These are phyloP conservation scores for Populus ilicifolia DNA, from an alignment of 345 rosid genomes.

Conservation along the genomic window DNA sequence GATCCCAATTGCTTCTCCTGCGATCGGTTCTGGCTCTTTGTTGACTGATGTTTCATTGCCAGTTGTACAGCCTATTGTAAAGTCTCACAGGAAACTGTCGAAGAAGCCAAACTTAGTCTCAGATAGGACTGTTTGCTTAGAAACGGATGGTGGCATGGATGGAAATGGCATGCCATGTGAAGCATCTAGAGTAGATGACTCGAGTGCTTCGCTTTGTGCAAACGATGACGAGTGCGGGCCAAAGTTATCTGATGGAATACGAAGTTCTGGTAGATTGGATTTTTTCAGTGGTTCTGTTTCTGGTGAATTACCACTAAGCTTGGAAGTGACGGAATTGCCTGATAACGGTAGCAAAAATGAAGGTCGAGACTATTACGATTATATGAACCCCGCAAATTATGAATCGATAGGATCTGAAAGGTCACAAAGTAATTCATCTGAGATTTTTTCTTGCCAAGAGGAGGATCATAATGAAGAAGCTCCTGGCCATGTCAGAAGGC, in stretches of 20 bases:
- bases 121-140: not conserved
- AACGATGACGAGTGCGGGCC: not conserved
- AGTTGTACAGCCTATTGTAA: constrained; percentile 52
- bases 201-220: constrained; percentile 4
- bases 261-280: constrained; percentile 17
- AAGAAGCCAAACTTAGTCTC: constrained; percentile 20
- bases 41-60: constrained; percentile 40
- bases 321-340: constrained; percentile 7
- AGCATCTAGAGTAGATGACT: constrained; percentile 27
- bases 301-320: constrained; percentile 13
- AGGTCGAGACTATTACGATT: constrained; percentile 20
- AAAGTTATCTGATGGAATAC: not conserved
- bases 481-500: constrained; percentile 35
- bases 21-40: constrained; percentile 33
- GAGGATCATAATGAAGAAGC: constrained; percentile 27
- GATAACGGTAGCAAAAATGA: constrained; percentile 11
- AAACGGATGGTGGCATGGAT: constrained; percentile 8
- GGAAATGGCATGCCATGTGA: constrained; percentile 13
- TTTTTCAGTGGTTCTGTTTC: constrained; percentile 21
- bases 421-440: constrained; percentile 32
- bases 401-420: constrained; percentile 30
- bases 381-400: constrained; percentile 24
- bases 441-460: constrained; percentile 34
- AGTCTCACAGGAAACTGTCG: constrained; percentile 22
- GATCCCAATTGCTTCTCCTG: constrained; percentile 58